Evolutionary conservation across 192 early-diverging fungal species (phyloP), one percentile per base, ranked within the genome.

Genomic region (Mortierella antarctica): DNA sequence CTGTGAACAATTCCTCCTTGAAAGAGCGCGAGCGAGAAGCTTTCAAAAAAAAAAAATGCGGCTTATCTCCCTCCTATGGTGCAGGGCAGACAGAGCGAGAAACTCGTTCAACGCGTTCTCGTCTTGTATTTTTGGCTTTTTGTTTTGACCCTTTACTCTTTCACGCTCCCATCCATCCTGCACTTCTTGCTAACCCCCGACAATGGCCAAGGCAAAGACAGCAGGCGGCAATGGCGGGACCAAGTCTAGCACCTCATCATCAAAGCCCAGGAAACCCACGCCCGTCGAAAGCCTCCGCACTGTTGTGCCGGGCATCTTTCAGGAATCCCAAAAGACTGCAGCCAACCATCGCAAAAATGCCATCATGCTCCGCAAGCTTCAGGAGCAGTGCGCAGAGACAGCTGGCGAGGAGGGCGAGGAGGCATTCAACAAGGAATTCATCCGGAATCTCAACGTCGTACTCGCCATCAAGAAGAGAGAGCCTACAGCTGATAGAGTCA

Each of bases 401-500:
- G 83, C 60, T 65, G 82, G 15, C 0, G 63, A 86, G 15, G 73
- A 51, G 7, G 92, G 90, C 40, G 94, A 95, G 65, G 72, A 74
- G n/a, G 85, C 82, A 15, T 92, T 96, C 77, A 92, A 92, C 62
- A 76, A 89, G 41, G 93, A 94, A 77, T 88, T 94, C 71, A 84
- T 92, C n/a, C 86, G 91, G 62, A 95, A 94, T 77, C 81, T 96
- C 13, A 92, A 93, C 77, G 94, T 92, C 45, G 84, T 95, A 7
- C 79, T 96, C 11, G 87, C 88, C 20, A 83, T 94, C 46, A 93
- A 93, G 73, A 93, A 92, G 79, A 89, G 90, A 47, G 89, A 94
- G 71, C 78, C 88, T 2, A 83, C 86, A 46, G 93, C 89, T 1
- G 94, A 96, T 51, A 83, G 90, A 57, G 85, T 93, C 3, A 83